phyloP scores from a whole-genome alignment of 805 yeast species.

The Lachancea fermentati region DNA sequence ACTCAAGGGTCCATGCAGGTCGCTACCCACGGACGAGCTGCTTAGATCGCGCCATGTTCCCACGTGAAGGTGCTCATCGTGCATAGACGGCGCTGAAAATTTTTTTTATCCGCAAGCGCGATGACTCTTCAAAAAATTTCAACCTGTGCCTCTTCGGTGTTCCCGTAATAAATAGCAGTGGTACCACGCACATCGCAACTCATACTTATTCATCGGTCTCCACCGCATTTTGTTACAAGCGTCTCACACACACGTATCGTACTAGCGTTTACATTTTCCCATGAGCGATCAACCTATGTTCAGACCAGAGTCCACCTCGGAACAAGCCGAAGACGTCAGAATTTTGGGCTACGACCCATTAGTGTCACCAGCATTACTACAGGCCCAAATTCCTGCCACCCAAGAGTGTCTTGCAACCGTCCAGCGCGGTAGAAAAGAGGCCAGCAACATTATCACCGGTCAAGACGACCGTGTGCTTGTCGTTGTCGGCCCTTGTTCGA shows the following conservation, averaged over 20 bases:
- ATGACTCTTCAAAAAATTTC: neutral
- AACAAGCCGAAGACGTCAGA: slow-evolving; percentile 69
- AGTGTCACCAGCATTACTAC: slow-evolving; percentile 86
- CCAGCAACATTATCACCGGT: slow-evolving; percentile 66
- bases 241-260: no score
- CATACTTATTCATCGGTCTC: no score
- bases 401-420: slow-evolving; percentile 55
- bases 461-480: slow-evolving; percentile 79
- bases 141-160: neutral
- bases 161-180: neutral
- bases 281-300: slow-evolving; percentile 29
- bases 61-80: no score
- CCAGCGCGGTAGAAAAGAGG: slow-evolving; percentile 69
- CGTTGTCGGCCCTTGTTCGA: slow-evolving; percentile 95
- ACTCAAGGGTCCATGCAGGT: no score
- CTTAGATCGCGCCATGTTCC: no score
- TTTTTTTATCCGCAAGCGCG: neutral
- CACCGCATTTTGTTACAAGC: no score
- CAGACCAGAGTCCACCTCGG: slow-evolving; percentile 36
- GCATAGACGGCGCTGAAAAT: neutral
- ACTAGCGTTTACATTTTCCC: no score
- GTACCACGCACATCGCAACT: no score
- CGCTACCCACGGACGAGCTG: no score
- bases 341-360: slow-evolving; percentile 90
- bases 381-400: slow-evolving; percentile 72